These are phyloP conservation scores for Thecaphora thlaspeos DNA, from an alignment of 1,284 basidiomycete genomes.

Conservation along the genomic window DNA sequence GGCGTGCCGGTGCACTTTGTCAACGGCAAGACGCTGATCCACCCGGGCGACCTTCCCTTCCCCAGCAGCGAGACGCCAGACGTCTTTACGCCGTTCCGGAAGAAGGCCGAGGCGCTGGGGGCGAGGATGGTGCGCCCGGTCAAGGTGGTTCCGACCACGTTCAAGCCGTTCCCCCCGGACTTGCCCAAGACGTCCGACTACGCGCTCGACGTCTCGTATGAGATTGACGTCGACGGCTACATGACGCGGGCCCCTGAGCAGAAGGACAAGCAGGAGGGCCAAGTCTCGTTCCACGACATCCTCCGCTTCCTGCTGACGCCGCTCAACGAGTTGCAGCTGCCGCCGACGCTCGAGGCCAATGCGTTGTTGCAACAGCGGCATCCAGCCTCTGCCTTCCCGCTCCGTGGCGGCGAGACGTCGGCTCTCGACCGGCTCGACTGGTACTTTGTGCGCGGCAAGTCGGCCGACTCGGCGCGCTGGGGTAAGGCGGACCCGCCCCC, in stretches of 20 bases:
- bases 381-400: constrained; percentile 46
- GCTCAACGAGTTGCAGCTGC: constrained; percentile 42
- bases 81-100: constrained; percentile 62
- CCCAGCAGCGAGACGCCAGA: constrained; percentile 59
- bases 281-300: constrained; percentile 53
- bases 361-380: constrained; percentile 47
- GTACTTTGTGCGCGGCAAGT: constrained; percentile 53
- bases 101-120: constrained; percentile 61
- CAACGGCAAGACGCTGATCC: constrained; percentile 51
- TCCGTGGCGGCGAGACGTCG: constrained; percentile 49
- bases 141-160: constrained; percentile 32
- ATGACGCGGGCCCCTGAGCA: constrained; percentile 26
- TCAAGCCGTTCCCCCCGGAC: constrained; percentile 37
- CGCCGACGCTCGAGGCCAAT: constrained; percentile 36
- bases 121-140: constrained; percentile 53
- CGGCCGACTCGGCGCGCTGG: constrained; percentile 42
- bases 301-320: constrained; percentile 44
- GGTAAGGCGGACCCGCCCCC: constrained; percentile 55
- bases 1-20: constrained; percentile 42
- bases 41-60: constrained; percentile 61
- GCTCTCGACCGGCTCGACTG: constrained; percentile 50
- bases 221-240: constrained; percentile 51
- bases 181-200: constrained; percentile 44
- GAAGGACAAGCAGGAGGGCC: constrained; percentile 38
- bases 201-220: constrained; percentile 48